Base-by-base conservation (phyloP, 2,329 filamentous ascomycete genomes). In the Talaromyces sp. region DNA sequence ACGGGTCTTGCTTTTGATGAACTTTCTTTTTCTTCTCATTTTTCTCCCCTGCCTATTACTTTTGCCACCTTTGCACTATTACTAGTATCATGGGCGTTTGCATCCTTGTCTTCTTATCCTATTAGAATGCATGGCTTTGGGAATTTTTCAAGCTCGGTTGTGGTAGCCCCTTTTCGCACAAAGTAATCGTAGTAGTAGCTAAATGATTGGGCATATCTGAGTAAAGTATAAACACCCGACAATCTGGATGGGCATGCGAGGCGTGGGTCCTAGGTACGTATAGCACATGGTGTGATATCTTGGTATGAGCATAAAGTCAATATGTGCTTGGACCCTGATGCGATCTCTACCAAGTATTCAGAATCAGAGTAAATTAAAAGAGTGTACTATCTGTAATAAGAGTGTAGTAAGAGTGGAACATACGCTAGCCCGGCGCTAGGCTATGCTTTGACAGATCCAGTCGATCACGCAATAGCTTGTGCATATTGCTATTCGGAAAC, bases 41-140 rank as follows among this genome's bases (percentile, higher is more conserved):
- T 47, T 41, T 25, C 35, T 7, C 11, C 27, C 31, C 52, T 56
- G n/a, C 33, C 49, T 52, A 33, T 17, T 33, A n/a, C 27, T 52
- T n/a, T 52, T 56, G 25, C 52, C 22, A 25, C 58, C 19, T 52
- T 61, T 52, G 49, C 37, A 56, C 50, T 63, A 56, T 33, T 63
- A 63, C 35, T 49, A 56, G 61, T 63, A 56, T 52, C 50, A 57
- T 49, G 39, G 59, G 59, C 59, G 59, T 63, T 45, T 63, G 50
- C 61, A 57, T 63, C 39, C 61, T 47, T 37, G 35, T 56, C 39
- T 57, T 62, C 22, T 56, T 41, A n/a, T n/a, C n/a, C 15, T 43
- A 52, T 39, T 63, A 63, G 61, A 63, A 63, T 63, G 61, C 61
- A 57, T 63, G 61, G 61, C 49, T 63, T 63, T 57, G 61, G 61